Evolutionary conservation across 768 basidiomycete species (phyloP).

Genomic region (Suillus occidentalis): DNA sequence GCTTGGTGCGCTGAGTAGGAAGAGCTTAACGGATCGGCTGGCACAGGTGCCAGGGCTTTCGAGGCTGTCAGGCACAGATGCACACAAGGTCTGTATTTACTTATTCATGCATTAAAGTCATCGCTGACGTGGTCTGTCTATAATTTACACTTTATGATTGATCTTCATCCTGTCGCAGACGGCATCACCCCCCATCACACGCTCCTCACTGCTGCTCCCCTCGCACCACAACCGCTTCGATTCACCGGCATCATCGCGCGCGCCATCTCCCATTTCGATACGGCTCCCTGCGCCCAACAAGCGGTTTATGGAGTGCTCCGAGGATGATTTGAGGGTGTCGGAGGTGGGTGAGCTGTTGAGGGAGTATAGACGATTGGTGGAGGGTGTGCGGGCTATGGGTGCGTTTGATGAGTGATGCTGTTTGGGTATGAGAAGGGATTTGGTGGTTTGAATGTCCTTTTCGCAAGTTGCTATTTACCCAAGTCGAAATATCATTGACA

Average conservation of each 20-base stretch:
- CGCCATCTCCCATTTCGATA: conserved; percentile 39
- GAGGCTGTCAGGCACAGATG: conserved; percentile 39
- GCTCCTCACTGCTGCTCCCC: conserved; percentile 39
- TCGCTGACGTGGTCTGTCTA: background rate
- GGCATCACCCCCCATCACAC: conserved; percentile 37
- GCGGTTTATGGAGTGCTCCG: conserved; percentile 69
- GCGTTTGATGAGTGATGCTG: conserved; percentile 33
- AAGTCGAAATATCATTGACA: background rate
- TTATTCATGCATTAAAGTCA: background rate
- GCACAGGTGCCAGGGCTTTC: conserved; percentile 68
- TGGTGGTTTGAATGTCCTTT: background rate
- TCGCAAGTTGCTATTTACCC: background rate
- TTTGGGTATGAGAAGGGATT: background rate
- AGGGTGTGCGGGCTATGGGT: conserved; percentile 57
- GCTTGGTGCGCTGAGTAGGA: conserved; percentile 40
- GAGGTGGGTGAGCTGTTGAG: conserved; percentile 79
- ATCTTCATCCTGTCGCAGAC: conserved; percentile 16
- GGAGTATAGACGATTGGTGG: conserved; percentile 81
- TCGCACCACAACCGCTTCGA: conserved; percentile 29
- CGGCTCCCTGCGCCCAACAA: conserved; percentile 61
- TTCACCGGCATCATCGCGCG: conserved; percentile 40
- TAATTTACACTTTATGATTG: background rate
- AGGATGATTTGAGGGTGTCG: conserved; percentile 75
- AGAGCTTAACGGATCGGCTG: conserved; percentile 80
- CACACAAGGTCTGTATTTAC: conserved; percentile 31